A percentile compares a stretch with the other conserved stretches of the same genome.
Conservation (phyloP, 495 filamentous ascomycete genomes). For the Tetracladium setigerum region DNA sequence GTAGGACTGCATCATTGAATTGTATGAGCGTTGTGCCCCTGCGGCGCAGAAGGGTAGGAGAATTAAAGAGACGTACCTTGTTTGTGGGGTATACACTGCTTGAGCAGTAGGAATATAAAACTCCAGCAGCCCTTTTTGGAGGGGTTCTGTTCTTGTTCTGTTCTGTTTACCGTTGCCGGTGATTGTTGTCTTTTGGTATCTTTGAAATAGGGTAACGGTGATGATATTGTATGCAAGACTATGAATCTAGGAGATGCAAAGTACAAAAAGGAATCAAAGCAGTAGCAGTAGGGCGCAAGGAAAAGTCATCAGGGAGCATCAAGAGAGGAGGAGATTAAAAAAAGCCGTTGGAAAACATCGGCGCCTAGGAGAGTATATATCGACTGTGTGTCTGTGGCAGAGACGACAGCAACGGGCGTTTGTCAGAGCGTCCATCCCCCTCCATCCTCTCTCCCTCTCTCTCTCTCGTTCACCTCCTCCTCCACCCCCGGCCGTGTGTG, state of each 20-base stretch:
- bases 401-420: no score
- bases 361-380: slow-evolving; percentile 22
- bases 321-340: slow-evolving; percentile 8
- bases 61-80: background rate
- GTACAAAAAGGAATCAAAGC: slow-evolving; percentile 14
- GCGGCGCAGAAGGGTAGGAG: background rate
- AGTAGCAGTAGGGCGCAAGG: slow-evolving; percentile 8
- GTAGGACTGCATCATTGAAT: background rate
- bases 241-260: background rate
- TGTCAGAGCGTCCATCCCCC: no score
- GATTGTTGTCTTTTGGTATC: background rate
- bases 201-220: background rate
- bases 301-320: slow-evolving; percentile 19
- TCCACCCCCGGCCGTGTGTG: no score
- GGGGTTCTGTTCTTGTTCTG: no score
- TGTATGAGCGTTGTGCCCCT: background rate
- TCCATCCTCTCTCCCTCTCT: no score
- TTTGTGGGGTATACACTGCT: background rate
- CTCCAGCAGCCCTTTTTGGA: no score
- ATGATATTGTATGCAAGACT: no score
- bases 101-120: background rate
- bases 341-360: slow-evolving; percentile 10
- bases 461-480: no score
- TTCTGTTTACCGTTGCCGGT: slow-evolving; percentile 21
- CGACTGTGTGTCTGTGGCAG: no score